Evolutionary conservation across 164 flowering plant species (phyloP).

Genomic region (Annona cherimola): DNA sequence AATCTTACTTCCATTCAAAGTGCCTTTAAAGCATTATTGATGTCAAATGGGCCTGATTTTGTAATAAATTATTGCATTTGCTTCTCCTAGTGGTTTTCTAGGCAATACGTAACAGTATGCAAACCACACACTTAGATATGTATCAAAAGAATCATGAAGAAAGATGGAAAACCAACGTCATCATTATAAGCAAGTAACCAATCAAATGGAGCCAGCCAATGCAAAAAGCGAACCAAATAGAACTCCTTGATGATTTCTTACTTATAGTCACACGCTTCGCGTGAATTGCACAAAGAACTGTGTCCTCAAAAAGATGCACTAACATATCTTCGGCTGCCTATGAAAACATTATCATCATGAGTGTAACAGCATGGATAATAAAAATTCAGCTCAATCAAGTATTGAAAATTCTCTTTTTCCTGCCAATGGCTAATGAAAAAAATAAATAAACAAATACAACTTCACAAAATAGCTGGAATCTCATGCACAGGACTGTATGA

Average conservation of each 20-base stretch:
- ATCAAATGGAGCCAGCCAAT: too few relatives aligned
- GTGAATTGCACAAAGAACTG: slow-evolving; percentile 78
- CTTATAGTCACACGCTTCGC: slow-evolving; percentile 81
- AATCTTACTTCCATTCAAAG: too few relatives aligned
- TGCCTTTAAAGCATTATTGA: too few relatives aligned
- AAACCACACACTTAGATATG: too few relatives aligned
- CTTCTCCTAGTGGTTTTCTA: too few relatives aligned
- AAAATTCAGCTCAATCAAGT: neutral
- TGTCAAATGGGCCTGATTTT: too few relatives aligned
- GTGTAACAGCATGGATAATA: neutral
- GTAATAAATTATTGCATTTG: too few relatives aligned
- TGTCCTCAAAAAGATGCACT: slow-evolving; percentile 58
- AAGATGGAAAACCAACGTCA: too few relatives aligned
- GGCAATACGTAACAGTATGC: too few relatives aligned
- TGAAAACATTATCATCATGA: slow-evolving; percentile 4
- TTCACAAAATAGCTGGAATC: neutral
- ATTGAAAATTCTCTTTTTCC: neutral
- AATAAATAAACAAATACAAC: neutral
- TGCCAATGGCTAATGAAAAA: neutral
- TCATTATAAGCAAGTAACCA: too few relatives aligned
- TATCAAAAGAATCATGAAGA: too few relatives aligned
- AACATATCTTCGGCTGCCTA: slow-evolving; percentile 79
- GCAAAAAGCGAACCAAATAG: too few relatives aligned
- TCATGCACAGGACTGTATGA: neutral
- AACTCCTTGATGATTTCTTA: slow-evolving; percentile 30